phyloP scores from a whole-genome alignment of 495 filamentous ascomycete species.

The Pyrenopolyporus hunteri region DNA sequence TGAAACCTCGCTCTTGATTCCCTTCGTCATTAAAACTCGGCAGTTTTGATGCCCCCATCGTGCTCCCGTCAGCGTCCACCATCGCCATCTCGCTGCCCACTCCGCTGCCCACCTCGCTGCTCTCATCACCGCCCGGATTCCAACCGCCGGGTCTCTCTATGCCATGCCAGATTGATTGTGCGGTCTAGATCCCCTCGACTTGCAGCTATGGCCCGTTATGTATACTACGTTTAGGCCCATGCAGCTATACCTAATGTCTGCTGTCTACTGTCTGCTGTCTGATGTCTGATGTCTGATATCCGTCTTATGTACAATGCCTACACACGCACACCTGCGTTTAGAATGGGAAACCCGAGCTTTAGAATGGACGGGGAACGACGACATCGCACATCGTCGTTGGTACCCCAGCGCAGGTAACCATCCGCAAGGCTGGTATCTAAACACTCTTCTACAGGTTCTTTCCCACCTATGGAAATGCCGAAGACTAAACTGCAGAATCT shows the following conservation, averaged over 20 bases:
- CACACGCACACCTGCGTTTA: slow-evolving; percentile 1
- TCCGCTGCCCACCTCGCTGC: too few relatives aligned
- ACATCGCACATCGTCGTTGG: slow-evolving; percentile 4
- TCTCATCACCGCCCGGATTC: slow-evolving; percentile 11
- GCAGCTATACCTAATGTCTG: slow-evolving; percentile 8
- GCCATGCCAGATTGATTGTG: slow-evolving; percentile 15
- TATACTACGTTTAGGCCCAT: slow-evolving; percentile 17
- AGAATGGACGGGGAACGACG: slow-evolving; percentile 2
- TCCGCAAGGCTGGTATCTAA: neutral
- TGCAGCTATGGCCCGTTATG: slow-evolving; percentile 5
- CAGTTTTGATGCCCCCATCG: slow-evolving; percentile 30
- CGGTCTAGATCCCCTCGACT: slow-evolving; percentile 31
- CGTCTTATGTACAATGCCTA: neutral
- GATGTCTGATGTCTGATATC: too few relatives aligned
- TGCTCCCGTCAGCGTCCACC: neutral
- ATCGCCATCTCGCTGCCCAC: neutral
- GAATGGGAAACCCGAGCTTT: slow-evolving; percentile 7
- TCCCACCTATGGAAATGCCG: slow-evolving; percentile 20
- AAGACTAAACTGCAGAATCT: slow-evolving; percentile 8
- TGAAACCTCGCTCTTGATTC: slow-evolving; percentile 19
- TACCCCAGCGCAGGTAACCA: slow-evolving; percentile 3
- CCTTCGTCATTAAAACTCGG: slow-evolving; percentile 37
- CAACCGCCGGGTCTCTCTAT: slow-evolving; percentile 28
- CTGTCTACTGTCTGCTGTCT: too few relatives aligned
- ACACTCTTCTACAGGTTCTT: slow-evolving; percentile 6